phyloP scores from a whole-genome alignment of 2,329 filamentous ascomycete species.

The Colletotrichum tofieldiae region DNA sequence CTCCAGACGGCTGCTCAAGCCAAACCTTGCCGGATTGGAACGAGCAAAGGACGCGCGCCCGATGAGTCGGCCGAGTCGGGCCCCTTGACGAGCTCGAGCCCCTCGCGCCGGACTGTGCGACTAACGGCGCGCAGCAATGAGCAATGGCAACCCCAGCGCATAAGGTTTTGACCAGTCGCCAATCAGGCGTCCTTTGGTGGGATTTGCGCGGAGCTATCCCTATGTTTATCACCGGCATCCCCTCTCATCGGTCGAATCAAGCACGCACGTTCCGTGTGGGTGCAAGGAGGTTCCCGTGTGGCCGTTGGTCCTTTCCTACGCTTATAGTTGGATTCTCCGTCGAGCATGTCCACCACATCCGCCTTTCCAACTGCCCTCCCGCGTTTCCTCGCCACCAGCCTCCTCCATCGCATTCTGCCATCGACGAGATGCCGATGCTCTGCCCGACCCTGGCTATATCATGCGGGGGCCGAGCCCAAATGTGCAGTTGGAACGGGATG shows the following conservation, averaged over 20 bases:
- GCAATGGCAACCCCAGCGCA: neutral
- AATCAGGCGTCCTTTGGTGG: neutral
- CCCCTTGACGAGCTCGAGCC: neutral
- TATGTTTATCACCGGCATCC: no score
- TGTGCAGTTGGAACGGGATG: constrained; percentile 39
- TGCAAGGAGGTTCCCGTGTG: neutral
- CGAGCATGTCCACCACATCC: neutral
- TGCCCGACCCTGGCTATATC: constrained; percentile 6
- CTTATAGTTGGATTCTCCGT: neutral
- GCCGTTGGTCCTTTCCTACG: neutral
- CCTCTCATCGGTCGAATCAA: neutral
- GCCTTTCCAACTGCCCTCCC: neutral
- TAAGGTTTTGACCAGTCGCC: neutral
- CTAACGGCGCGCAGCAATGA: neutral
- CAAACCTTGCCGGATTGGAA: neutral
- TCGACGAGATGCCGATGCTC: constrained; percentile 31
- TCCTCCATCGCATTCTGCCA: neutral
- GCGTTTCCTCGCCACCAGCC: neutral
- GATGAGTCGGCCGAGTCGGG: neutral
- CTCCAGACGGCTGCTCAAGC: neutral
- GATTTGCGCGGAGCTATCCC: neutral
- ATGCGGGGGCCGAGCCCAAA: constrained; percentile 35
- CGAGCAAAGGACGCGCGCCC: neutral
- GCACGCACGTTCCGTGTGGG: neutral
- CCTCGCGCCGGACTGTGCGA: neutral